A percentile compares a stretch with the other conserved stretches of the same genome.
Evolutionary conservation across 371 early-diverging fungal genomes (phyloP).

Genomic region (Apophysomyces trapeziformis): DNA sequence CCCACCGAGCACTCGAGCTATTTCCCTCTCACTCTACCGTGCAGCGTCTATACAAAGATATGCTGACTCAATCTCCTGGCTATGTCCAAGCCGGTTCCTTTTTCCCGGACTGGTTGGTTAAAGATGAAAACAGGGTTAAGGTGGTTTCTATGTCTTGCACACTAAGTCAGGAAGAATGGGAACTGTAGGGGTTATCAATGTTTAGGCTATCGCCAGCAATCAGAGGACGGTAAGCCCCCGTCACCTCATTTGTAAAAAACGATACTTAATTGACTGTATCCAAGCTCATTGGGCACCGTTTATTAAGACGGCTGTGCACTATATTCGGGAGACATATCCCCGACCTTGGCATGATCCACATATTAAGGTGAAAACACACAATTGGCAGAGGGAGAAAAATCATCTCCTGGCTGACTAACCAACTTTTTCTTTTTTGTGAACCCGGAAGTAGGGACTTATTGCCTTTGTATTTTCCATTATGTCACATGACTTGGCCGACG

Average conservation of each 20-base stretch:
- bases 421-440: background rate
- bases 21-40: conserved; percentile 26
- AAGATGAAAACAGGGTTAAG: conserved; percentile 27
- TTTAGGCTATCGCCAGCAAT: conserved; percentile 45
- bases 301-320: conserved; percentile 63
- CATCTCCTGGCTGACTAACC: background rate
- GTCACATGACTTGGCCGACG: conserved; percentile 85
- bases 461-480: conserved; percentile 82
- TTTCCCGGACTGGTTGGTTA: conserved; percentile 84
- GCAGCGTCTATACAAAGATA: conserved; percentile 33
- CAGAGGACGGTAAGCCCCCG: conserved; percentile 53
- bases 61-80: conserved; percentile 51
- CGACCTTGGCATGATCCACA: conserved; percentile 24
- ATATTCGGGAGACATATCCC: conserved; percentile 56
- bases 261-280: background rate
- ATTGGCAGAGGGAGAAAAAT: background rate
- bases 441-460: conserved; percentile 55
- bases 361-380: conserved; percentile 26
- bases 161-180: background rate
- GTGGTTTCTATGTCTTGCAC: background rate
- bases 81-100: conserved; percentile 79
- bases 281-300: conserved; percentile 89
- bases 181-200: conserved; percentile 62
- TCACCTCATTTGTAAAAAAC: background rate
- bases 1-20: conserved; percentile 39